A percentile compares a stretch with the other conserved stretches of the same genome.
phyloP scores from a whole-genome alignment of 257 asterid species.

The Craterostigma plantagineum region DNA sequence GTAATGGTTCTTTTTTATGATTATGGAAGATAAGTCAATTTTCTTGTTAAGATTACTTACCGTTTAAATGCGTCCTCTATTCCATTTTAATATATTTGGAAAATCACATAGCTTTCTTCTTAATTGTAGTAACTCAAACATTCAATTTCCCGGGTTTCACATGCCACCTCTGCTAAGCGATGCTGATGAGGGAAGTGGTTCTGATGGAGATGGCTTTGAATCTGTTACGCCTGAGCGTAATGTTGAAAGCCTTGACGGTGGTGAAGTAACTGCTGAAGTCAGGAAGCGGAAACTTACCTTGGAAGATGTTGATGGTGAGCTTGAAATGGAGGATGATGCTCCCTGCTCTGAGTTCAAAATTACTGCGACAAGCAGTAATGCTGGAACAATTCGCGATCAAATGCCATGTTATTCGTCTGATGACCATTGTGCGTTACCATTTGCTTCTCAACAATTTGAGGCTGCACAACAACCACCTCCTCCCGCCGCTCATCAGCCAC shows the following conservation, averaged over 20 bases:
- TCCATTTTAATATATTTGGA: conserved; percentile 6
- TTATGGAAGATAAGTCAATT: not conserved
- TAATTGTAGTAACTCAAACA: conserved; percentile 57
- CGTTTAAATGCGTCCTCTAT: conserved; percentile 12
- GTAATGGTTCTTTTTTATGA: conserved; percentile 14
- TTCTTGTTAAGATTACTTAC: not conserved
- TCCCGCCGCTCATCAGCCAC: conserved; percentile 13
- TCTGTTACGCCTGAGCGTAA: conserved; percentile 49
- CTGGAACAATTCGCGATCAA: conserved; percentile 8
- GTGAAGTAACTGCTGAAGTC: conserved; percentile 12
- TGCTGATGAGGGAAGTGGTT: conserved; percentile 51
- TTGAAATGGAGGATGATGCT: conserved; percentile 97
- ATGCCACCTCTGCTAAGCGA: conserved; percentile 84
- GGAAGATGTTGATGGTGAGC: conserved; percentile 94
- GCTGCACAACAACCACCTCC: conserved; percentile 23
- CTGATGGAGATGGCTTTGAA: conserved; percentile 80
- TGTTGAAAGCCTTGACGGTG: conserved; percentile 25
- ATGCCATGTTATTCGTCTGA: conserved; percentile 10
- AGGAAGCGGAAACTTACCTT: conserved; percentile 68
- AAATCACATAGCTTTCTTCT: no score
- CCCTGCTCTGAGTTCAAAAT: conserved; percentile 41
- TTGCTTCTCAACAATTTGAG: conserved; percentile 13
- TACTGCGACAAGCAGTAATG: conserved; percentile 19
- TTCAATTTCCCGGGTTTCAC: conserved; percentile 73
- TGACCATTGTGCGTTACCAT: conserved; percentile 15